phyloP scores from a whole-genome alignment of 2,329 filamentous ascomycete species.

The Epichloe scottii region DNA sequence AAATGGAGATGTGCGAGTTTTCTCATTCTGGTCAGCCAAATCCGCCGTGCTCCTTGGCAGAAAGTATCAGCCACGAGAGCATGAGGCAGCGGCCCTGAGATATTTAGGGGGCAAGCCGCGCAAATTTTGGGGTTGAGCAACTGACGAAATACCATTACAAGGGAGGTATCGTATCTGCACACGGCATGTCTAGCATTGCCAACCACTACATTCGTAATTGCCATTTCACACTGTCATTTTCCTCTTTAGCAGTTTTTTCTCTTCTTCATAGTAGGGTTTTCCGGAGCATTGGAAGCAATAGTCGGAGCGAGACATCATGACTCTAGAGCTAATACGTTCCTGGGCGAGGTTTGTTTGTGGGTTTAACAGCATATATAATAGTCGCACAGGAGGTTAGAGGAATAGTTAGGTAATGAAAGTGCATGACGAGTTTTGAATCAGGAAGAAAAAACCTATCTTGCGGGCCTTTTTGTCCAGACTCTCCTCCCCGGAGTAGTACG shows the following conservation, averaged over 20 bases:
- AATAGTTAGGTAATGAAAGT: background rate
- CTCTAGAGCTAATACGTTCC: background rate
- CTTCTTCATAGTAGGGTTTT: background rate
- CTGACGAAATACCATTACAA: background rate
- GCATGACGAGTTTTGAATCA: background rate
- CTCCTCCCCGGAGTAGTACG: too few species aligned
- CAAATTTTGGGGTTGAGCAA: background rate
- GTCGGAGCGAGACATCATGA: background rate
- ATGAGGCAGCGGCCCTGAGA: background rate
- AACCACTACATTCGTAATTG: background rate
- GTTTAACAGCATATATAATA: constrained; percentile 4
- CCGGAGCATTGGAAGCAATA: constrained; percentile 3
- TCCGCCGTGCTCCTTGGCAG: background rate
- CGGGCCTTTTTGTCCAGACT: too few species aligned
- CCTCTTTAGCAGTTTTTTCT: background rate
- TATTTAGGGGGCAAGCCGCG: background rate
- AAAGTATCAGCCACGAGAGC: background rate
- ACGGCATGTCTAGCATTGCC: constrained; percentile 10
- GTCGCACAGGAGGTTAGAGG: constrained; percentile 3
- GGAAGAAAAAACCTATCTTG: too few species aligned
- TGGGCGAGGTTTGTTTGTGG: background rate
- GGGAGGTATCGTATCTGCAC: constrained; percentile 9
- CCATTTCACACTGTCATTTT: background rate
- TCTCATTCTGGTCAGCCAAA: background rate
- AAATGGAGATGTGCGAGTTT: background rate